Evolutionary conservation across 805 yeast genomes (phyloP).

Genomic region (Cyberlindnera petersonii): DNA sequence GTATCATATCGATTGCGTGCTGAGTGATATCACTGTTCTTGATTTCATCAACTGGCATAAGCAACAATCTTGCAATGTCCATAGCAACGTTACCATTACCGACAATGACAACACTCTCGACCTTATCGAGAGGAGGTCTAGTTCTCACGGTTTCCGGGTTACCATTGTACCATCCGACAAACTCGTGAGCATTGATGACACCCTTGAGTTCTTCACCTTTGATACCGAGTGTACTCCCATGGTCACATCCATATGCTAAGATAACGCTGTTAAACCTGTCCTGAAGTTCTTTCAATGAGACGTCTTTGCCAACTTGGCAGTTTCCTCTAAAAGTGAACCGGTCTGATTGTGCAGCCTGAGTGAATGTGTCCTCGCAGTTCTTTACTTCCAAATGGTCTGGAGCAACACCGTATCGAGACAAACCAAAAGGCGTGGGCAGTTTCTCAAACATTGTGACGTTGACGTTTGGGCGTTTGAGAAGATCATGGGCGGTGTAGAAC

Average conservation of each 20-base stretch:
- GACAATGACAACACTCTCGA: constrained; percentile 68
- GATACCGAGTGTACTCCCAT: constrained; percentile 46
- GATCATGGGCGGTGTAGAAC: constrained; percentile 78
- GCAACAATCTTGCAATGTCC: constrained; percentile 78
- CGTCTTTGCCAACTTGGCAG: constrained; percentile 59
- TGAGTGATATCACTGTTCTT: constrained; percentile 66
- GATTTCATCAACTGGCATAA: constrained; percentile 60
- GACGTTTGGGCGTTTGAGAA: constrained; percentile 46
- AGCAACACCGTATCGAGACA: constrained; percentile 94
- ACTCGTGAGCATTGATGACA: constrained; percentile 74
- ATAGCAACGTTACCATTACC: constrained; percentile 97
- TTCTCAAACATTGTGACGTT: constrained; percentile 74
- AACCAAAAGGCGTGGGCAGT: constrained; percentile 86
- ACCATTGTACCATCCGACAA: constrained; percentile 97
- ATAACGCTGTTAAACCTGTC: constrained; percentile 68
- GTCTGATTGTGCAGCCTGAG: constrained; percentile 34
- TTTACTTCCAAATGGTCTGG: constrained; percentile 99
- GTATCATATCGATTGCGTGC: constrained; percentile 53
- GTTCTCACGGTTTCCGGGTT: constrained; percentile 54
- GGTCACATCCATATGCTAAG: constrained; percentile 79
- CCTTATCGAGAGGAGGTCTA: constrained; percentile 56
- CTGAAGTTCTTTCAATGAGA: constrained; percentile 47
- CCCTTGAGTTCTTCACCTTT: constrained; percentile 55
- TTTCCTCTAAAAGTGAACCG: constrained; percentile 67
- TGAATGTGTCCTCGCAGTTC: constrained; percentile 67